Base-by-base conservation (phyloP, 352 stramenopile species). In the Globisporangium spinosum region DNA sequence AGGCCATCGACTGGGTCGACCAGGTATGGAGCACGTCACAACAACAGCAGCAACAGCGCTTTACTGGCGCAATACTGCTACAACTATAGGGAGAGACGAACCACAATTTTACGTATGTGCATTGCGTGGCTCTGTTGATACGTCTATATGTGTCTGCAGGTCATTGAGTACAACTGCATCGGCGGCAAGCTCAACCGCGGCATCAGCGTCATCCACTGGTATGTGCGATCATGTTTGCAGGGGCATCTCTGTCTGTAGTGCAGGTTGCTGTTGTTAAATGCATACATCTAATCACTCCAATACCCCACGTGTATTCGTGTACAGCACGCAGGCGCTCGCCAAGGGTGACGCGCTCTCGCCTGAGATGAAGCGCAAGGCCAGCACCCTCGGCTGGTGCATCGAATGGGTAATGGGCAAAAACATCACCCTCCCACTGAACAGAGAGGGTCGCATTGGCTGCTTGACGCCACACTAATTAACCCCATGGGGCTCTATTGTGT, bases 181-280 rank as follows among this genome's bases (percentile, higher is more conserved):
- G 97, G 97, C 61, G 98, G 97, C 38, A 99, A 99, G 85, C 92
- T 99, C 70, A 99, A 98, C 78, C 93, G 98, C 59, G 98, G 97
- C 53, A 91, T 99, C 54, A 98, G 95, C 68, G 97, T 99, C 69
- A 79, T 98, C 63, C 80, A 97, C 69, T 94, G 86, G 87, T 93
- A 32, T 23, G 69, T 58, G 2, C 27, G 38, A 7, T 45, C 38
- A 45, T 45, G 38, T 34, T 20, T 34, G 29, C 10, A 27, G 5
- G 5, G 13, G 20, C 2, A 32, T 38, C 5, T 32, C 12, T 17
- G 13, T 45, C 9, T 15, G 10, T 40, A 13, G 2, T 40, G 10
- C 0, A 0, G 0, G 38, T 3, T 45, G 38, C 10, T 45, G 38
- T 45, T 45, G 38, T 45, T 45, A 20, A 45, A 7, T 45, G 13